These are phyloP conservation scores for Kwoniella botswanensis DNA, from an alignment of 768 basidiomycete genomes.

Conservation along the genomic window DNA sequence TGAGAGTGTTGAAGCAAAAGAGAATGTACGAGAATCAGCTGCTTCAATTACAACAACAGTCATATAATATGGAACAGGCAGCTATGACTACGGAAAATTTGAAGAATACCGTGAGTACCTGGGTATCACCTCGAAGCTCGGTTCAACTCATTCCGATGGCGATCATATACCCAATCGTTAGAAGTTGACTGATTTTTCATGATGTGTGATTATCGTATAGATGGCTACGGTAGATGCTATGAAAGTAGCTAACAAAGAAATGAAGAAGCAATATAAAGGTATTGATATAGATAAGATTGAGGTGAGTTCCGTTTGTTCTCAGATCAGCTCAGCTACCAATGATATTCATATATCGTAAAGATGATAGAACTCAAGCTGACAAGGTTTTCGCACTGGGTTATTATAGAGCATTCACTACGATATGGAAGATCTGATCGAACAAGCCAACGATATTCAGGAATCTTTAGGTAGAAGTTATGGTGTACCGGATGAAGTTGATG, in stretches of 20 bases:
- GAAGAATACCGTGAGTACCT: constrained; percentile 71
- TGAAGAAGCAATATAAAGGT: constrained; percentile 95
- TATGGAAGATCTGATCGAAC: constrained; percentile 96
- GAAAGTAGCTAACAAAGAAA: constrained; percentile 92
- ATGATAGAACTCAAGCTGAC: not conserved
- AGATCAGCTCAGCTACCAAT: not conserved
- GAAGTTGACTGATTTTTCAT: too few species aligned
- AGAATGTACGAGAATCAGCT: constrained; percentile 87
- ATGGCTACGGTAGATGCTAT: constrained; percentile 99
- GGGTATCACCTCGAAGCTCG: not conserved
- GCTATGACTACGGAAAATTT: constrained; percentile 96
- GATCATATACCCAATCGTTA: too few species aligned
- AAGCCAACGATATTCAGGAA: constrained; percentile 98
- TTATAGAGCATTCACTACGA: constrained; percentile 91
- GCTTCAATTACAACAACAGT: constrained; percentile 86
- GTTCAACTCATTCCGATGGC: too few species aligned
- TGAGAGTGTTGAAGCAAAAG: constrained; percentile 92
- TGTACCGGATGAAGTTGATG: constrained; percentile 96
- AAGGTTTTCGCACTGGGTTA: too few species aligned
- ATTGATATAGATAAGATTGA: constrained; percentile 98
- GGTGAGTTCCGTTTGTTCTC: constrained; percentile 61
- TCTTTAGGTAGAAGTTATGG: constrained; percentile 89
- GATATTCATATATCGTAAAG: not conserved
- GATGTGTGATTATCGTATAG: constrained; percentile 20
- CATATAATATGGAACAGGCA: constrained; percentile 98